Evolutionary conservation across 176 grass and related monocot genomes (phyloP).

Genomic region (sorghum (Sorghum bicolor)): DNA sequence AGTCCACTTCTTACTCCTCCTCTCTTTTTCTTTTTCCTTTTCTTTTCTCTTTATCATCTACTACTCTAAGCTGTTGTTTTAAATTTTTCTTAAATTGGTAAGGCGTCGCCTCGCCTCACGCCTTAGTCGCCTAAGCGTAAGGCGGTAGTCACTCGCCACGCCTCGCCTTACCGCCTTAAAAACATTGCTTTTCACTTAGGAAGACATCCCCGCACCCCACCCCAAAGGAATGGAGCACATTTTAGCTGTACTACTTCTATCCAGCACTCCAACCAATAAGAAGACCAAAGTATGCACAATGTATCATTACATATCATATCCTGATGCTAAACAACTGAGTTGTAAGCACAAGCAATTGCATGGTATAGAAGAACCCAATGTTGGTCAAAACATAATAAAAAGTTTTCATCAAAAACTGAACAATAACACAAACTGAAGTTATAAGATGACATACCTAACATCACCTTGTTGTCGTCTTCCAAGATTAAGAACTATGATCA

Average conservation of each 20-base stretch:
- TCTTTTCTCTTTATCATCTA: no score
- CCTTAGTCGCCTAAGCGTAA: no score
- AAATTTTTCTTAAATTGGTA: no score
- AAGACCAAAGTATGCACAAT: neutral
- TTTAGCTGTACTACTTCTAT: neutral
- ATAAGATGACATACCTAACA: constrained; percentile 51
- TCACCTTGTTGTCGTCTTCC: constrained; percentile 85
- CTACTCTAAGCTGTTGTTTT: no score
- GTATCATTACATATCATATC: constrained; percentile 5
- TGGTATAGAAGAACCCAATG: constrained; percentile 12
- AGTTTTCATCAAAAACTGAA: neutral
- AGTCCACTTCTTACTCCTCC: no score
- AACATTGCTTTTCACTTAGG: neutral
- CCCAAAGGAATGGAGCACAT: neutral
- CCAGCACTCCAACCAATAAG: neutral
- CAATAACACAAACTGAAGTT: neutral
- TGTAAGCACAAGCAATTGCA: neutral
- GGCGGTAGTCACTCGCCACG: no score
- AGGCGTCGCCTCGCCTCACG: no score
- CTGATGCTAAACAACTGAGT: neutral
- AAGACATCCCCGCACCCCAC: no score
- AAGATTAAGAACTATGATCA: constrained; percentile 89
- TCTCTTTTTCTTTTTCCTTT: no score
- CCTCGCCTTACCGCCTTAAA: no score
- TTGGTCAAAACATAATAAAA: neutral